These are phyloP conservation scores for Yamadazyma buinensis DNA, from an alignment of 1,139 yeast genomes.

Conservation along the genomic window DNA sequence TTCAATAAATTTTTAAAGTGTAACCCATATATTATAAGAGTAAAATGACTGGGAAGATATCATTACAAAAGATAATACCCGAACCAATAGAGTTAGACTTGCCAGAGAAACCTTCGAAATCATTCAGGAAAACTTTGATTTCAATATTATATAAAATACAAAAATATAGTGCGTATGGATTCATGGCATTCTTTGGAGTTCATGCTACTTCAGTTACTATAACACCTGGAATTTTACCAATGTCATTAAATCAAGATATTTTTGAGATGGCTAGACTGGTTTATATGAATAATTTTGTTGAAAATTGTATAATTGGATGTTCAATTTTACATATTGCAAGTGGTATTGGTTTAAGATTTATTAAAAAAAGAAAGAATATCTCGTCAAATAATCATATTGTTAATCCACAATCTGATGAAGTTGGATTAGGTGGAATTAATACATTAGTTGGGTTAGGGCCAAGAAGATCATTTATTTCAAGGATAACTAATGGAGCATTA, in stretches of 20 bases:
- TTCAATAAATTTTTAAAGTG: too few species aligned
- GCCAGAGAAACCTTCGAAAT: not conserved
- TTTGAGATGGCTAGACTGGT: constrained; percentile 60
- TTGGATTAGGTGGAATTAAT: constrained; percentile 59
- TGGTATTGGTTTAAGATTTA: constrained; percentile 49
- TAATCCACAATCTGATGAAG: constrained; percentile 32
- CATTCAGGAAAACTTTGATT: constrained; percentile 9
- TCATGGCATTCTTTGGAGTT: constrained; percentile 53
- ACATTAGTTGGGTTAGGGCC: constrained; percentile 53
- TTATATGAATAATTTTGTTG: constrained; percentile 54
- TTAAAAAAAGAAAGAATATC: constrained; percentile 12
- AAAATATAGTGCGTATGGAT: constrained; percentile 60
- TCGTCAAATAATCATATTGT: constrained; percentile 6
- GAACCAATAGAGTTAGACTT: constrained; percentile 15
- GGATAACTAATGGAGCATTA: constrained; percentile 17
- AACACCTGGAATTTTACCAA: constrained; percentile 49
- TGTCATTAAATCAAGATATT: constrained; percentile 48
- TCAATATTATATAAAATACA: constrained; percentile 31
- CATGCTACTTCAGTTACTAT: constrained; percentile 56
- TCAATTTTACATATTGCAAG: constrained; percentile 47
- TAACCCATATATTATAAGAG: too few species aligned
- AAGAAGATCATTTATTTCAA: constrained; percentile 41
- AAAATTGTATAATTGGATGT: constrained; percentile 45
- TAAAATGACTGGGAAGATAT: too few species aligned
- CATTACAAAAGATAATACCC: constrained; percentile 15